Evolutionary conservation across 345 rosid genomes (phyloP), one percentile per base, ranked within the genome.

Genomic region (Pistacia integerrima): DNA sequence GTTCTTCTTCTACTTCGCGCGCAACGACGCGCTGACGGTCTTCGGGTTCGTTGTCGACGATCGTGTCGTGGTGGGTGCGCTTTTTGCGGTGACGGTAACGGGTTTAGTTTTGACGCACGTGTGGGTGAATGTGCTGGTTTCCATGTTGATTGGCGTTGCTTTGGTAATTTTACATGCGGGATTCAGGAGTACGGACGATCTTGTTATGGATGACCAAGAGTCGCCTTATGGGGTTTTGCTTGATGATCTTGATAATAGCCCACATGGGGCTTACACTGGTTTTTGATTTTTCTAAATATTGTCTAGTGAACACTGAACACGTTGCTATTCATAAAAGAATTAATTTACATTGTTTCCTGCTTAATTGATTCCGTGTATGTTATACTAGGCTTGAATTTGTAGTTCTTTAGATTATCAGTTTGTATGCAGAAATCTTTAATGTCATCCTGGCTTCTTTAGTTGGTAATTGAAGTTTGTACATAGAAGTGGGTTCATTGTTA

Each of bases 1-100:
- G 97, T 65, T 85, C 81, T 82, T 86, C 80, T 90, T 92, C 82
- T 92, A 84, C 78, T 86, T 92, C 87, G 82, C 86, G 63, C 91
- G 94, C 64, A 84, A 91, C 28, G 92, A 88, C 76, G 78, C 97
- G 1, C 76, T 90, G 12, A 68, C 74, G 20, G 16, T 87, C 70
- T 75, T 82, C 72, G 87, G 88, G 1, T 80, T 82, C 63, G 30
- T 69, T 0, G 73, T 90, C n/a, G 84, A 82, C 77, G 91, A 90
- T 51, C 83, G 80, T 11, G 51, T 83, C 16, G 86, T 90, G 16
- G 76, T 83, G 7, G 82, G 71, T 4, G 74, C 69, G 74, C 90
- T 92, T 2, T 66, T 87, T 22, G 79, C 65, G 2, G 80, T 80
- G 0, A 74, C 92, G 44, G 38, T 90, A 0, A 87, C 78, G 0